Percentiles rank a stretch among this genome's conserved stretches.
Conservation (phyloP, 345 rosid genomes). For the Eucalyptus decipiens region DNA sequence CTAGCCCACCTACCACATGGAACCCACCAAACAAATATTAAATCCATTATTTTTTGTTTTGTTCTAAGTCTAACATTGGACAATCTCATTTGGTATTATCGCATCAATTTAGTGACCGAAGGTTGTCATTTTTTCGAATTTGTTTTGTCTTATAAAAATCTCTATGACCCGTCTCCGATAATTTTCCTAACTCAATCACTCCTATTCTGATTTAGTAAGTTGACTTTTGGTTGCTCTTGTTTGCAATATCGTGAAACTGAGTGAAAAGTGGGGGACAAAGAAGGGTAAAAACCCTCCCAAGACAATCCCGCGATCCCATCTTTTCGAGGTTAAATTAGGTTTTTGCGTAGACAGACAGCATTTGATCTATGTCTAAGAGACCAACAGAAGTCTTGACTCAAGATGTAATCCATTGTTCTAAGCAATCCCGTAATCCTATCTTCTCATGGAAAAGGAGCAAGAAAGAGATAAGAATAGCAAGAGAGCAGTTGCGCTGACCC, state of each 20-base stretch:
- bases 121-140: neutral
- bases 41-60: too few species aligned
- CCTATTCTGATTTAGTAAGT: neutral
- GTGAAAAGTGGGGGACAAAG: neutral
- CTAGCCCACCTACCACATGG: neutral
- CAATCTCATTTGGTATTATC: too few species aligned
- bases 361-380: neutral
- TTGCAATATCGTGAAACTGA: neutral
- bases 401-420: neutral
- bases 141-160: neutral
- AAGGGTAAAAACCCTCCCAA: neutral
- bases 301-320: neutral
- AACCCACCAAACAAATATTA: neutral
- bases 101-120: neutral
- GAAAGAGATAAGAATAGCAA: neutral
- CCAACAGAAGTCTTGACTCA: neutral
- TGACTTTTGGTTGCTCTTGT: neutral
- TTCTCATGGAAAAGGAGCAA: neutral
- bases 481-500: constrained; percentile 20
- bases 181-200: neutral
- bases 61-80: neutral
- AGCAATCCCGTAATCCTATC: neutral
- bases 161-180: neutral
- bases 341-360: neutral
- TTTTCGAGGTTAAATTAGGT: neutral